Evolutionary conservation across 2,329 filamentous ascomycete species (phyloP).

Genomic region (Fonsecaea monophora): DNA sequence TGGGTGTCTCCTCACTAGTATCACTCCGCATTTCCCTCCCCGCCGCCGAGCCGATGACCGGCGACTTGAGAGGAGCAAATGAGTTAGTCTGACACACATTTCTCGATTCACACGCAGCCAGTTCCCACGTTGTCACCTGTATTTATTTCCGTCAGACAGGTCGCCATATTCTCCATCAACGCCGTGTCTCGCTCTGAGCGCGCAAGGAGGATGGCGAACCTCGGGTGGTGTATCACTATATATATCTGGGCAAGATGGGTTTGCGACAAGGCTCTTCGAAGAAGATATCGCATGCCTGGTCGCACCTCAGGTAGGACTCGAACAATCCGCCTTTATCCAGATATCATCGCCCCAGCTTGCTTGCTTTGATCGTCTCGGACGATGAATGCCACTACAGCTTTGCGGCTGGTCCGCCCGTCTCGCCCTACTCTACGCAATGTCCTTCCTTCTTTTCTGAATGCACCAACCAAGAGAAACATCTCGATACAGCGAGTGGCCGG

Average conservation of each 20-base stretch:
- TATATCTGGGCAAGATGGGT: neutral
- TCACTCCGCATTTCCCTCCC: constrained; percentile 1
- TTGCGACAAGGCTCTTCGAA: neutral
- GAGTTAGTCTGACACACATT: neutral
- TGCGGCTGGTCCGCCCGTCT: neutral
- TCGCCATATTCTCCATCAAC: neutral
- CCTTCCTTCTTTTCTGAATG: neutral
- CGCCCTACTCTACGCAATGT: neutral
- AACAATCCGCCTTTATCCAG: neutral
- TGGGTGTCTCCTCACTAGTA: neutral
- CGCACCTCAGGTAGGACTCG: neutral
- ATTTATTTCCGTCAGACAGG: neutral
- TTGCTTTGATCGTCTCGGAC: neutral
- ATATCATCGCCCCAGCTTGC: neutral
- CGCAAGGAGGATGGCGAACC: neutral
- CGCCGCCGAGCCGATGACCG: neutral
- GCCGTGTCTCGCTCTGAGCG: neutral
- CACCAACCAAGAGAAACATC: constrained; percentile 23
- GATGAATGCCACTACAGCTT: neutral
- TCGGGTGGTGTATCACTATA: neutral
- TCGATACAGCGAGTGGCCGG: constrained; percentile 35
- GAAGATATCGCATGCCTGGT: neutral
- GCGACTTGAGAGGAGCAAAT: neutral
- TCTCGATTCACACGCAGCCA: neutral
- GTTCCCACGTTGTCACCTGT: too few species aligned